Evolutionary conservation across 768 basidiomycete species (phyloP).

Genomic region (Auricularia sp.): DNA sequence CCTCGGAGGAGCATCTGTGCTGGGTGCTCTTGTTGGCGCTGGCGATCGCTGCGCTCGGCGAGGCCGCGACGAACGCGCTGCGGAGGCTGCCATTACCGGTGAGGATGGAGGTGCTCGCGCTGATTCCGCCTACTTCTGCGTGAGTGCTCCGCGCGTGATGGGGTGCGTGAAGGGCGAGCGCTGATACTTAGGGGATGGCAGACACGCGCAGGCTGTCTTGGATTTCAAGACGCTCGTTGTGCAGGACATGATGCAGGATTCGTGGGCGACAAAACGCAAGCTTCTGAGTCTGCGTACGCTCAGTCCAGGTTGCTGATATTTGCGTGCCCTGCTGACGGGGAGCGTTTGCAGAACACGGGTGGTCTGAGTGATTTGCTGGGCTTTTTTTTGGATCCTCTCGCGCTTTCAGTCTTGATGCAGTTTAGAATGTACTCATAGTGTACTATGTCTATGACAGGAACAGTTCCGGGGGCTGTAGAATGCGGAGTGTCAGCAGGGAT

Average conservation of each 20-base stretch:
- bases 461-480: slow-evolving; percentile 4
- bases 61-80: neutral
- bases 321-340: no score
- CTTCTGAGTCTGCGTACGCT: neutral
- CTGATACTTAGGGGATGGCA: neutral
- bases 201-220: neutral
- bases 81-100: neutral
- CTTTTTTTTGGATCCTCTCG: no score
- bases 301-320: neutral
- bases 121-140: neutral
- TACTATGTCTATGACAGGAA: slow-evolving; percentile 3
- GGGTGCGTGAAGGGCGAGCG: neutral
- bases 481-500: no score
- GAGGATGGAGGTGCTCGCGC: neutral
- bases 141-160: neutral
- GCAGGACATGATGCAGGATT: neutral
- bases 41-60: neutral
- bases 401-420: neutral
- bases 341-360: neutral
- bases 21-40: neutral
- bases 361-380: neutral
- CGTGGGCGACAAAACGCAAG: neutral
- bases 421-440: neutral
- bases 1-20: neutral
- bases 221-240: neutral